A percentile compares a stretch with the other conserved stretches of the same genome.
phyloP scores from a whole-genome alignment of 352 stramenopile genomes.

The Globisporangium emineosum region DNA sequence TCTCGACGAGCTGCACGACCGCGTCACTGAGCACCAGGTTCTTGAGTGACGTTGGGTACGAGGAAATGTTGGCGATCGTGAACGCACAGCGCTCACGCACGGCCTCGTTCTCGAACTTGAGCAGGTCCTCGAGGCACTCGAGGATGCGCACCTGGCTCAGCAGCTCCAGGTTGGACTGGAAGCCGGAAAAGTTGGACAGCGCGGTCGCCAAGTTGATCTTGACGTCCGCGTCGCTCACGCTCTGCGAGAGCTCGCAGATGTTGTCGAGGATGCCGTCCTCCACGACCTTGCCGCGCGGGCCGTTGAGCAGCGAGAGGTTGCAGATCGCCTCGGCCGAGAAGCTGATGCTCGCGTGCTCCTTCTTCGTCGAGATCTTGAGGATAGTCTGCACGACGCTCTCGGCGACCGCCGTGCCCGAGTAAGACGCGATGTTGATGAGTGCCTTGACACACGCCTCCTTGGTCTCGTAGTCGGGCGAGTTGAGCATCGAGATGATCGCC shows the following conservation, averaged over 20 bases:
- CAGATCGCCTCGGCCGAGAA: conserved; percentile 75
- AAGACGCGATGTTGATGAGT: conserved; percentile 81
- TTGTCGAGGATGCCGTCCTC: conserved; percentile 82
- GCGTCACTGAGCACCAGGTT: conserved; percentile 65
- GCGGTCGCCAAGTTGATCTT: conserved; percentile 66
- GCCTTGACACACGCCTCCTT: conserved; percentile 84
- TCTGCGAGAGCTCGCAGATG: conserved; percentile 60
- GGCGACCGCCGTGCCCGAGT: conserved; percentile 51
- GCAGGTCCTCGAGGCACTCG: conserved; percentile 69
- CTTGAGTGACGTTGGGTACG: conserved; percentile 51
- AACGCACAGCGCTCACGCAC: conserved; percentile 71
- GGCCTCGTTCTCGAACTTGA: conserved; percentile 64
- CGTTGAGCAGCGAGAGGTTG: conserved; percentile 72
- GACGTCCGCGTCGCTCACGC: conserved; percentile 30
- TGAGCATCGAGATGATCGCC: conserved; percentile 83
- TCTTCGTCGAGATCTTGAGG: conserved; percentile 69
- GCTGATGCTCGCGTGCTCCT: conserved; percentile 46
- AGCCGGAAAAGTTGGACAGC: conserved; percentile 77
- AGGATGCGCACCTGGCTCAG: conserved; percentile 66
- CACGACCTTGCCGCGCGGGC: conserved; percentile 63
- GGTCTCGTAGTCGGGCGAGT: conserved; percentile 70
- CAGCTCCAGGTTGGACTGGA: conserved; percentile 61
- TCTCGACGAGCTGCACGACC: conserved; percentile 61
- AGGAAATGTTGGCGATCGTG: conserved; percentile 77
- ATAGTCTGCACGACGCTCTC: conserved; percentile 80